A percentile compares a stretch with the other conserved stretches of the same genome.
Conservation (phyloP, 2,329 filamentous ascomycete genomes). For the Sphaerostilbella broomeana region DNA sequence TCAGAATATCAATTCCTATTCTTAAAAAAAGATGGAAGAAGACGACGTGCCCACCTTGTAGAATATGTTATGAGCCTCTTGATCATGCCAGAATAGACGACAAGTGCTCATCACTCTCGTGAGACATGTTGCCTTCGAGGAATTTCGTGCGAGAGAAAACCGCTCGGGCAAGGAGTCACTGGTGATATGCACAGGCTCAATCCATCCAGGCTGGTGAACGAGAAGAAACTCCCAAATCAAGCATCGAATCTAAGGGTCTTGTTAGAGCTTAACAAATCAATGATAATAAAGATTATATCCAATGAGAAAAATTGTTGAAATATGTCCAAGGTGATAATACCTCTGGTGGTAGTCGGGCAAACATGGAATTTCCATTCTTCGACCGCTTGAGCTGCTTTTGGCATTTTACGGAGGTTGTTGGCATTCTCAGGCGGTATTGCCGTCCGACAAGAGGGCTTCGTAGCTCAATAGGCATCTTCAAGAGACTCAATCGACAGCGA, state of each 20-base stretch:
- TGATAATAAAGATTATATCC: background rate
- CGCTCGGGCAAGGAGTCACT: background rate
- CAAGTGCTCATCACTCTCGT: background rate
- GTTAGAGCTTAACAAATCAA: too few species aligned
- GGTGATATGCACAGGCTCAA: background rate
- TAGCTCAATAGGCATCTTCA: too few species aligned
- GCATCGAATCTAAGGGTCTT: slow-evolving; percentile 6
- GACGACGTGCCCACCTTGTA: background rate
- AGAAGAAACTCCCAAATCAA: background rate
- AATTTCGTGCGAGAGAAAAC: background rate
- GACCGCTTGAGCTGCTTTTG: too few species aligned
- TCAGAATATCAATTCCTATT: too few species aligned
- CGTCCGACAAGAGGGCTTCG: too few species aligned
- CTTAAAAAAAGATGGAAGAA: background rate
- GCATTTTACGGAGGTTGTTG: background rate
- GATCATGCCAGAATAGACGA: slow-evolving; percentile 1
- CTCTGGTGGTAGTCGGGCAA: background rate
- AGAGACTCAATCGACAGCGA: too few species aligned
- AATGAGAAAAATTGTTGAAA: background rate
- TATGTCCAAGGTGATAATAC: background rate
- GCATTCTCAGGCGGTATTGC: too few species aligned
- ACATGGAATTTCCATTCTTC: background rate
- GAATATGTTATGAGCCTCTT: background rate
- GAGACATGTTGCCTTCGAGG: background rate
- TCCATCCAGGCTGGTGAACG: background rate